These are phyloP conservation scores for Trapa bicornis DNA, from an alignment of 345 rosid species.

Conservation along the genomic window DNA sequence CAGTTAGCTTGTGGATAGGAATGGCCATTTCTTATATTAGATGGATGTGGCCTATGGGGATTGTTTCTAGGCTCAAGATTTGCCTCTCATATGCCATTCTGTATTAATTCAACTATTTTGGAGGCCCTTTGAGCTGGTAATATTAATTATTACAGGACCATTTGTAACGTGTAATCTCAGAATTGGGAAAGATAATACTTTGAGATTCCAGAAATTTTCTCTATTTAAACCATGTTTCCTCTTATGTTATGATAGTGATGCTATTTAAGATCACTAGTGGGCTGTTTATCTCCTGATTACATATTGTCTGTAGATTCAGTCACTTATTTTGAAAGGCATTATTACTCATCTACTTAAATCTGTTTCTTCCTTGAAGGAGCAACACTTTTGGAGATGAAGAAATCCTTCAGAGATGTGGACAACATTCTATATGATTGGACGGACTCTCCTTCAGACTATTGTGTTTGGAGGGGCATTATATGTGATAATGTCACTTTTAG, in stretches of 20 bases:
- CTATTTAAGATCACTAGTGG: not conserved
- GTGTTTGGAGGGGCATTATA: constrained; percentile 79
- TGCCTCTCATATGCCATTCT: no score
- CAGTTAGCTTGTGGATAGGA: not conserved
- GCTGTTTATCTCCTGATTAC: not conserved
- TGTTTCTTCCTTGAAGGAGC: constrained; percentile 30
- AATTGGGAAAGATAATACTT: not conserved
- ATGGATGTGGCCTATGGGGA: not conserved
- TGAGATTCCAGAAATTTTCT: not conserved
- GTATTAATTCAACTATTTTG: not conserved
- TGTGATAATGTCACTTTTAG: constrained; percentile 80
- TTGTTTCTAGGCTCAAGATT: no score
- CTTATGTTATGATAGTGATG: not conserved
- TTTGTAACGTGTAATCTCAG: not conserved
- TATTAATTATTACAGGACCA: not conserved
- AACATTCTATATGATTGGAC: constrained; percentile 92
- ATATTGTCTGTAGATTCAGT: constrained; percentile 3
- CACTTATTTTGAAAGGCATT: constrained; percentile 3
- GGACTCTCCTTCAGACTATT: constrained; percentile 58
- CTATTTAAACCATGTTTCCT: not conserved
- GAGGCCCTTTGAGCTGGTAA: not conserved
- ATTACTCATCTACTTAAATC: not conserved
- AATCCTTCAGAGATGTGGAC: constrained; percentile 82
- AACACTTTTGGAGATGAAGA: constrained; percentile 77
- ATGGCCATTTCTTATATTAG: not conserved